These are phyloP conservation scores for Phytophthora europaea DNA, from an alignment of 352 stramenopile genomes.

Conservation along the genomic window DNA sequence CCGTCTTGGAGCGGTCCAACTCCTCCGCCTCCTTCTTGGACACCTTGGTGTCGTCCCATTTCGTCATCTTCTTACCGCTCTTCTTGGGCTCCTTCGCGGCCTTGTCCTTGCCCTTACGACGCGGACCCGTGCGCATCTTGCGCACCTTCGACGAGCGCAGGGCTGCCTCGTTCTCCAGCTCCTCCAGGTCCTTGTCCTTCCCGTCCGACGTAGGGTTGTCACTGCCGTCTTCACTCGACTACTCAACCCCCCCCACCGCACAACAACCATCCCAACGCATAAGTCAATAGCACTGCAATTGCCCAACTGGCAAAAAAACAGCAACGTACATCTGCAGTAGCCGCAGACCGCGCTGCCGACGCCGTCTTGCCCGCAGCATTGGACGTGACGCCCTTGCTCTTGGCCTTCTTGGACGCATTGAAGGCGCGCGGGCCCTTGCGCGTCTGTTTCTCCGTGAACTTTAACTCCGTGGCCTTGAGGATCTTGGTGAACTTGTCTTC, in stretches of 20 bases:
- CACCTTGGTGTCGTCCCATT: slow-evolving; percentile 89
- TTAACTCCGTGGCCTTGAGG: slow-evolving; percentile 78
- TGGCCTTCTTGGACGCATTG: slow-evolving; percentile 73
- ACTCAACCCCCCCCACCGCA: slow-evolving; percentile 22
- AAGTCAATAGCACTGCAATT: slow-evolving; percentile 8
- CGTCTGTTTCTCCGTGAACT: slow-evolving; percentile 68
- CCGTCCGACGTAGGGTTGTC: slow-evolving; percentile 58
- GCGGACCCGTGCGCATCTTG: slow-evolving; percentile 76
- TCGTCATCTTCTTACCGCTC: slow-evolving; percentile 86
- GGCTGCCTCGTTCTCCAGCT: slow-evolving; percentile 64
- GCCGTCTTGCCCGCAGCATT: slow-evolving; percentile 58
- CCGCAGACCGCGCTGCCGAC: slow-evolving; percentile 47
- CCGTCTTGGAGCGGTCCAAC: slow-evolving; percentile 77
- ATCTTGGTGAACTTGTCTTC: slow-evolving; percentile 86
- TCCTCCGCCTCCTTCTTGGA: slow-evolving; percentile 85
- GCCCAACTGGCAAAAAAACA: slow-evolving; percentile 1
- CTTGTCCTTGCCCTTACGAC: slow-evolving; percentile 72
- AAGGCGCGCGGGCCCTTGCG: slow-evolving; percentile 72
- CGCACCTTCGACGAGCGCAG: slow-evolving; percentile 49
- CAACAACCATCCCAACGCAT: slow-evolving; percentile 11
- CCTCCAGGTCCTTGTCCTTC: slow-evolving; percentile 63
- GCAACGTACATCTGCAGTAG: slow-evolving; percentile 47
- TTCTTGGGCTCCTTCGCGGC: slow-evolving; percentile 60
- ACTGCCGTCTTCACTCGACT: slow-evolving; percentile 76
- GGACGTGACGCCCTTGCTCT: slow-evolving; percentile 62